phyloP scores from a whole-genome alignment of 345 rosid genomes.

The Orychophragmus violaceus region DNA sequence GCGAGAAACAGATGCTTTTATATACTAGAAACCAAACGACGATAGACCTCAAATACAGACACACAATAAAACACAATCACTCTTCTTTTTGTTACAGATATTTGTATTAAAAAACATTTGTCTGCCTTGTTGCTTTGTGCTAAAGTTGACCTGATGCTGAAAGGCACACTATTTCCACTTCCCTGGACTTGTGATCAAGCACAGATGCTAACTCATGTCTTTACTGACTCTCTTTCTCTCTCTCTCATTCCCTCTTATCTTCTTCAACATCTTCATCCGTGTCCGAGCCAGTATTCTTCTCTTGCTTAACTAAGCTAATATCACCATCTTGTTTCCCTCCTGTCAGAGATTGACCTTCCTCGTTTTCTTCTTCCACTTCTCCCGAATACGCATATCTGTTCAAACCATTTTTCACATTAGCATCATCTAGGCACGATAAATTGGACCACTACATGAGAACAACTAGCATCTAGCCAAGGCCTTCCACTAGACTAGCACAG shows the following conservation, averaged over 20 bases:
- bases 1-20: neutral
- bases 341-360: slow-evolving; percentile 64
- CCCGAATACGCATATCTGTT: slow-evolving; percentile 82
- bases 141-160: slow-evolving; percentile 9
- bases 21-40: slow-evolving; percentile 7
- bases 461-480: neutral
- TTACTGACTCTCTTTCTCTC: slow-evolving; percentile 33
- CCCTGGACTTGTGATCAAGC: neutral
- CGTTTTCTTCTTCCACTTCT: slow-evolving; percentile 54
- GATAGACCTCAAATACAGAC: slow-evolving; percentile 13
- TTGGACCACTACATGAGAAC: neutral
- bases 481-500: slow-evolving; percentile 6
- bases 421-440: neutral
- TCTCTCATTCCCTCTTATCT: slow-evolving; percentile 71
- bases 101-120: neutral
- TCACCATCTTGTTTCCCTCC: slow-evolving; percentile 62
- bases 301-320: slow-evolving; percentile 59
- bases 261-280: slow-evolving; percentile 57
- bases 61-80: slow-evolving; percentile 7
- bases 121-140: slow-evolving; percentile 3
- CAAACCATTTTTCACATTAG: slow-evolving; percentile 14
- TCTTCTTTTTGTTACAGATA: slow-evolving; percentile 5
- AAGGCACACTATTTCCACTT: slow-evolving; percentile 6
- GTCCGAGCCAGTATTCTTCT: slow-evolving; percentile 37
- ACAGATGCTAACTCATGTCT: neutral